Base-by-base conservation (phyloP, 2,329 filamentous ascomycete genomes). In the Xylaria sp. region DNA sequence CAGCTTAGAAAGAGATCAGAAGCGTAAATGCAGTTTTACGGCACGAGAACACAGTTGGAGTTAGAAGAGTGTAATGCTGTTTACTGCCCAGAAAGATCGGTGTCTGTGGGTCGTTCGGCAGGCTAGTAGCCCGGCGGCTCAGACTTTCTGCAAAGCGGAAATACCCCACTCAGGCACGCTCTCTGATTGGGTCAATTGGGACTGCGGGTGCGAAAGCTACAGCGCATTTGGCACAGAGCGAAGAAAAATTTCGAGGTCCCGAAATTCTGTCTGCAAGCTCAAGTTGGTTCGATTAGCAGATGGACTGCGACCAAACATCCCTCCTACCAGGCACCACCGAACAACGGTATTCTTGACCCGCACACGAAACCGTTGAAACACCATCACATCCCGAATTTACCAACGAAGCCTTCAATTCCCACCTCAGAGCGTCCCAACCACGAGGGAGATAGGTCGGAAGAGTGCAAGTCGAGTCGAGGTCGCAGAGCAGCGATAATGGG, bases 221-320 rank as follows among this genome's bases (percentile, higher is more conserved):
- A 63, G 67, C 48, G 71, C 55, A 66, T 70, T 72, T 71, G 68
- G 64, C 61, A 69, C 63, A 70, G 66, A 68, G 63, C 56, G 66
- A 68, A 62, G 68, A 75, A 76, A 76, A 76, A 76, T 74, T 76
- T 77, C 74, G 65, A 74, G 72, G 57, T 57, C 51, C 69, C 34
- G 66, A 72, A 68, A 62, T 61, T 65, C 25, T 41, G 57, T 65
- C 25, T 41, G 57, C 34, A 23, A 31, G 34, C 31, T 64, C 37
- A 34, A 56, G 18, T 60, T 59, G 61, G 61, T 50, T 34, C 37
- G 58, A 62, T 65, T 39, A 20, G 37, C 13, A 50, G n/a, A 28
- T 28, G 20, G 8, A 18, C 18, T 46, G 28, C 10, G 37, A 41
- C 18, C 20, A 25, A 25, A 4, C 9, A 25, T 50, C 12, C 20